phyloP scores from a whole-genome alignment of 345 rosid species.

The Raphanus raphanistrum region DNA sequence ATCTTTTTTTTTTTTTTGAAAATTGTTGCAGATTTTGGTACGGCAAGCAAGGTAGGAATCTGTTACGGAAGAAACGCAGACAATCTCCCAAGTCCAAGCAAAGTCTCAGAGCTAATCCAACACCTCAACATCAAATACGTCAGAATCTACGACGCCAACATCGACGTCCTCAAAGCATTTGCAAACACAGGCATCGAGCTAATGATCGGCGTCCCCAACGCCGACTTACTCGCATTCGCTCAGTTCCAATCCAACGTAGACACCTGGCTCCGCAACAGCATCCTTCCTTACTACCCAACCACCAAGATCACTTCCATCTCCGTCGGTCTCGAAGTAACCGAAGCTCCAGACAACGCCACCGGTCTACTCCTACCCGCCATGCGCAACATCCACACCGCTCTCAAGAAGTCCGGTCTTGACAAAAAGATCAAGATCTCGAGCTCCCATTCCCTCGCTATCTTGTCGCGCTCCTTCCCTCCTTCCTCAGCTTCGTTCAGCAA shows the following conservation, averaged over 20 bases:
- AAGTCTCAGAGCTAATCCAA: slow-evolving; percentile 60
- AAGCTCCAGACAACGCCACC: slow-evolving; percentile 56
- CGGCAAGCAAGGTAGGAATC: slow-evolving; percentile 71
- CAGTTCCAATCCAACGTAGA: slow-evolving; percentile 92
- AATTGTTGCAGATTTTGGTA: slow-evolving; percentile 48
- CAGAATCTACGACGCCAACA: slow-evolving; percentile 85
- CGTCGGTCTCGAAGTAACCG: slow-evolving; percentile 87
- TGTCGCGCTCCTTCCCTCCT: slow-evolving; percentile 86
- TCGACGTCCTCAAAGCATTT: slow-evolving; percentile 88
- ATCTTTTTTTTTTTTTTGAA: background rate
- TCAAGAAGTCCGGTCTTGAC: slow-evolving; percentile 74
- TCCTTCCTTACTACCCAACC: slow-evolving; percentile 84
- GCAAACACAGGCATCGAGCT: slow-evolving; percentile 88
- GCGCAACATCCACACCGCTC: slow-evolving; percentile 71
- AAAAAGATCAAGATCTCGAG: slow-evolving; percentile 84
- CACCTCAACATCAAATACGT: slow-evolving; percentile 69
- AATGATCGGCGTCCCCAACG: slow-evolving; percentile 82
- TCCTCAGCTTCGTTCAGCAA: slow-evolving; percentile 86
- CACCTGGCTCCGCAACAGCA: slow-evolving; percentile 77
- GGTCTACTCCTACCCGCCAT: slow-evolving; percentile 79
- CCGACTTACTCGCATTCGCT: slow-evolving; percentile 75
- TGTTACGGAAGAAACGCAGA: slow-evolving; percentile 98
- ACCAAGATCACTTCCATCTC: slow-evolving; percentile 77
- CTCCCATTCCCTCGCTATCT: slow-evolving; percentile 76
- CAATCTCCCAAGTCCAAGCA: slow-evolving; percentile 84